A percentile compares a stretch with the other conserved stretches of the same genome.
These are phyloP conservation scores for Colletotrichum sp. DNA, from an alignment of 2,329 filamentous ascomycete genomes.

Conservation along the genomic window DNA sequence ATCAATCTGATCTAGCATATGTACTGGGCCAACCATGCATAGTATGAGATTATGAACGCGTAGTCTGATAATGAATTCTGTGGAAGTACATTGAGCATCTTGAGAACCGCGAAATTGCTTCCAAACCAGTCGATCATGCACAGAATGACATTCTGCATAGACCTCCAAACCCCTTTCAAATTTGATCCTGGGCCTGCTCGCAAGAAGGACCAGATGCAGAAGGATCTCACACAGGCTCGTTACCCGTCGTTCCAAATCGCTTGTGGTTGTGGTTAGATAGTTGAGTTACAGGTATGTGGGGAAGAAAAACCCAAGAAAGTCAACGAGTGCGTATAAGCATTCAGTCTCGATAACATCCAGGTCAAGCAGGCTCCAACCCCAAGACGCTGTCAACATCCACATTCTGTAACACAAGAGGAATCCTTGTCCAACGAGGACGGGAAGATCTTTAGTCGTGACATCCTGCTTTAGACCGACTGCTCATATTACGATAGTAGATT, in stretches of 20 bases:
- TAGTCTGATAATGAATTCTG: background rate
- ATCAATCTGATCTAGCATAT: background rate
- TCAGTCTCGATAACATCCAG: background rate
- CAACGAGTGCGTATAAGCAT: background rate
- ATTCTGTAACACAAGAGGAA: no score
- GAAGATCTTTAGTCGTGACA: background rate
- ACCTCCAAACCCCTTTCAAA: no score
- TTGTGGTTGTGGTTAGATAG: background rate
- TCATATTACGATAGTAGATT: fast-evolving
- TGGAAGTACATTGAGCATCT: background rate
- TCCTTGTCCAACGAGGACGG: no score
- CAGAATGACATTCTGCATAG: background rate
- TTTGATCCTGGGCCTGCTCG: background rate
- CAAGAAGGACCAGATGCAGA: background rate
- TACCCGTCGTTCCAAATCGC: background rate
- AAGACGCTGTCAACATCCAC: background rate
- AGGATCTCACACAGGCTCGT: background rate
- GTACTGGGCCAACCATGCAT: background rate
- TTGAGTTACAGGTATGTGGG: background rate
- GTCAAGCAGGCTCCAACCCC: background rate
- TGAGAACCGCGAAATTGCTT: background rate
- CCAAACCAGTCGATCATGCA: background rate
- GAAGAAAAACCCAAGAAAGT: background rate
- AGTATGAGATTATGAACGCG: background rate
- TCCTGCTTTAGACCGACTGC: background rate